A percentile compares a stretch with the other conserved stretches of the same genome.
These are phyloP conservation scores for Cicer cuneatum DNA, from an alignment of 306 rosid genomes.

Conservation along the genomic window DNA sequence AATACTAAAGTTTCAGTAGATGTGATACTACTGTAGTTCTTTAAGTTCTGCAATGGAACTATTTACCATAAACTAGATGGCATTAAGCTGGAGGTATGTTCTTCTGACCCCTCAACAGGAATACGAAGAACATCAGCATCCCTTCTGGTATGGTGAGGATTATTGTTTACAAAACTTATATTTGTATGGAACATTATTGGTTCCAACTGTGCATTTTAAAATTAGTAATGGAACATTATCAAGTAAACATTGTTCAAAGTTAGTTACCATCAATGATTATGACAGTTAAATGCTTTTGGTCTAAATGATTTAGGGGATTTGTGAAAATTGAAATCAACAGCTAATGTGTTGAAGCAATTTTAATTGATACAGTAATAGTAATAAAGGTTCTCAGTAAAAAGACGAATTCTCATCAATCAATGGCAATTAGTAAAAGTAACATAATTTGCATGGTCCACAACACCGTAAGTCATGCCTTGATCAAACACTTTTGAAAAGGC, in stretches of 20 bases:
- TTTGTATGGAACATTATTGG: too few relatives aligned
- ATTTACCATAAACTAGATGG: too few relatives aligned
- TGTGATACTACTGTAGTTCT: too few relatives aligned
- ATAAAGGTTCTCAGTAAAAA: not conserved
- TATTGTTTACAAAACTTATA: too few relatives aligned
- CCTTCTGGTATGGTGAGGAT: too few relatives aligned
- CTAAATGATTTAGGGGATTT: not conserved
- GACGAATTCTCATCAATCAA: slow-evolving; percentile 29
- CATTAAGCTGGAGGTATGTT: too few relatives aligned
- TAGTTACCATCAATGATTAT: not conserved
- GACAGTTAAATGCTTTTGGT: not conserved
- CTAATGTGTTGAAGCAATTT: not conserved
- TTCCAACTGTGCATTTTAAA: not conserved
- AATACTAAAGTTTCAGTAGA: too few relatives aligned
- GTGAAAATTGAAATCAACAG: not conserved
- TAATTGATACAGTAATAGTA: too few relatives aligned
- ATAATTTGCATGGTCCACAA: slow-evolving; percentile 52
- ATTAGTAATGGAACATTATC: not conserved
- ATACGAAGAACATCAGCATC: too few relatives aligned
- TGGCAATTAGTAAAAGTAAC: slow-evolving; percentile 48
- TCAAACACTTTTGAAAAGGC: slow-evolving; percentile 35
- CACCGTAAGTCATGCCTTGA: slow-evolving; percentile 84
- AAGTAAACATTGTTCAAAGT: not conserved
- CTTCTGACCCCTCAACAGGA: too few relatives aligned
- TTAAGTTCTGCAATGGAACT: too few relatives aligned